Percentiles rank a stretch among this genome's conserved stretches.
Evolutionary conservation across 768 basidiomycete species (phyloP).

Genomic region (Phanerodontia chrysosporium): DNA sequence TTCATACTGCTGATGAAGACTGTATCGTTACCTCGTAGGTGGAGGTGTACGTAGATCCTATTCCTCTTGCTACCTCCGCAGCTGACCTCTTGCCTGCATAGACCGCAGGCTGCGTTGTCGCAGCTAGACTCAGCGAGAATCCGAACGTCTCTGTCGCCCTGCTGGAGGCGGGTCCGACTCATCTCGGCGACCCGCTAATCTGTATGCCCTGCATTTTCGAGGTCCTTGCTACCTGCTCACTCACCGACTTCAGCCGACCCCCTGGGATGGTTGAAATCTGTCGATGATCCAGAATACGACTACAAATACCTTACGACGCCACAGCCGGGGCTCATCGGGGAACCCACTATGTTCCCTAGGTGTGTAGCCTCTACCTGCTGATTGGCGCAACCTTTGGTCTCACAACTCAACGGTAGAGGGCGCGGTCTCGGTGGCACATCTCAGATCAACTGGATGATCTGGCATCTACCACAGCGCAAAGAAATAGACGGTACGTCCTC

Average conservation of each 20-base stretch:
- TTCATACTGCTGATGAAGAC: neutral
- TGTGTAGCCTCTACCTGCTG: too few relatives aligned
- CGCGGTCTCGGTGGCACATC: slow-evolving; percentile 37
- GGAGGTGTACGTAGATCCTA: neutral
- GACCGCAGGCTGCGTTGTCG: neutral
- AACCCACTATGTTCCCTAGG: neutral
- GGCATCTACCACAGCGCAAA: slow-evolving; percentile 24
- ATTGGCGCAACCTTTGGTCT: too few relatives aligned
- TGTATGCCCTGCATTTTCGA: neutral
- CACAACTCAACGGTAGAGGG: too few relatives aligned
- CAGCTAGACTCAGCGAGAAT: too few relatives aligned
- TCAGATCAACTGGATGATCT: slow-evolving; percentile 37
- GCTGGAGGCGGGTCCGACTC: too few relatives aligned
- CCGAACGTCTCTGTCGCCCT: too few relatives aligned
- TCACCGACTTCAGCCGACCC: too few relatives aligned
- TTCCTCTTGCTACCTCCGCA: neutral
- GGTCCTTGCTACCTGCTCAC: neutral
- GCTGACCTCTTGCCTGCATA: neutral
- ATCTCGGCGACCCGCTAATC: neutral
- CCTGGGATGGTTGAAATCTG: slow-evolving; percentile 5
- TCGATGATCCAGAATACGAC: slow-evolving; percentile 15
- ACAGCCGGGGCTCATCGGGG: neutral
- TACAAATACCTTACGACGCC: slow-evolving; percentile 13
- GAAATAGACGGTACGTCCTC: slow-evolving; percentile 27
- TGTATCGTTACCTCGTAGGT: too few relatives aligned